Conservation (phyloP, 148 eudicot species). For the Rhododendron vialii region DNA sequence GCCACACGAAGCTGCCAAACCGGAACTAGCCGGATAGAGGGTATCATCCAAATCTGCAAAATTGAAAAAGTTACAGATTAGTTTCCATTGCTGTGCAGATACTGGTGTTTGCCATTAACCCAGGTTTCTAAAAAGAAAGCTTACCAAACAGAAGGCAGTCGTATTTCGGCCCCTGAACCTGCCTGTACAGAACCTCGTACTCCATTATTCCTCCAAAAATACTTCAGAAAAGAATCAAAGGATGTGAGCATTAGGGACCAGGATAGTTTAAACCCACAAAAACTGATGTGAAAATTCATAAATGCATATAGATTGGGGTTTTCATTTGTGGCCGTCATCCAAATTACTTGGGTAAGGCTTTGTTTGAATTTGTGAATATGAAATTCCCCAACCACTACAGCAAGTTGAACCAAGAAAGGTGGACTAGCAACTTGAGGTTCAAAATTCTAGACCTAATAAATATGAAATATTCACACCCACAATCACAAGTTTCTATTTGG, state of each 20-base stretch:
- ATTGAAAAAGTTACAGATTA: background rate
- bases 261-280: slow-evolving; percentile 6
- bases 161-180: slow-evolving; percentile 45
- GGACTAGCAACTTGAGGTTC: background rate
- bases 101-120: background rate
- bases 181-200: slow-evolving; percentile 37
- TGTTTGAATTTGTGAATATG: background rate
- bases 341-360: background rate
- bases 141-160: slow-evolving; percentile 86
- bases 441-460: background rate
- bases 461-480: background rate
- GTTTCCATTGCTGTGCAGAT: background rate
- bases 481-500: background rate
- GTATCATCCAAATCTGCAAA: slow-evolving; percentile 88
- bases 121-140: background rate
- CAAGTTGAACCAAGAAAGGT: background rate
- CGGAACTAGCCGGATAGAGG: slow-evolving; percentile 67
- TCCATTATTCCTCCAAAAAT: slow-evolving; percentile 46
- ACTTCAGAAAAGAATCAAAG: slow-evolving; percentile 19
- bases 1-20: slow-evolving; percentile 49
- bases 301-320: background rate
- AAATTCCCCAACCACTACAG: background rate
- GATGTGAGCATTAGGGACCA: slow-evolving; percentile 13
- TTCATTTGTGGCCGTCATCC: background rate
- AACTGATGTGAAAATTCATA: background rate